Percentiles rank a stretch among this genome's conserved stretches.
Evolutionary conservation across 1,139 yeast genomes (phyloP).

Genomic region (Kodamaea suecica): DNA sequence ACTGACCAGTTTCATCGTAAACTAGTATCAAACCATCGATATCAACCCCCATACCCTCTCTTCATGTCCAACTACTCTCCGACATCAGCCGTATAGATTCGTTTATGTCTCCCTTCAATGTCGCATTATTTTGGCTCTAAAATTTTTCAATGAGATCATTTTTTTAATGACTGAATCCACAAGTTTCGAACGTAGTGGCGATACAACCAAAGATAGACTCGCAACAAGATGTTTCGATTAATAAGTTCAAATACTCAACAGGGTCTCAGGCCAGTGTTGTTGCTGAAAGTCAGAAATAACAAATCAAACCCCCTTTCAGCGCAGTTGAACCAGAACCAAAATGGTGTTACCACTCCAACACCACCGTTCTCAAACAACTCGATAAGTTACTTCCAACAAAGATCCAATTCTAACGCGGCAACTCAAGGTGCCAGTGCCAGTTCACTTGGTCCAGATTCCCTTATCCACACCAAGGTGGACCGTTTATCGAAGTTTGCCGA

Average conservation of each 20-base stretch:
- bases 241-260: constrained; percentile 35
- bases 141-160: too few species aligned
- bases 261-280: constrained; percentile 38
- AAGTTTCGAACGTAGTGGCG: constrained; percentile 5
- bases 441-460: background rate
- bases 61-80: too few species aligned
- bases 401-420: constrained; percentile 7
- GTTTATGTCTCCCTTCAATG: too few species aligned
- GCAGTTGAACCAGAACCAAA: constrained; percentile 3
- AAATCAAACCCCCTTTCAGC: constrained; percentile 14
- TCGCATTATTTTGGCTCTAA: too few species aligned
- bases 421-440: background rate
- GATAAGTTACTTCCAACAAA: constrained; percentile 8
- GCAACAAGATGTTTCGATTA: constrained; percentile 36
- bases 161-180: too few species aligned
- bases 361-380: constrained; percentile 1
- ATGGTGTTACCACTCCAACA: constrained; percentile 1
- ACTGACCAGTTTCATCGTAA: too few species aligned
- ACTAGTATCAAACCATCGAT: too few species aligned
- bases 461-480: constrained; percentile 3
- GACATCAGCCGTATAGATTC: too few species aligned
- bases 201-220: background rate
- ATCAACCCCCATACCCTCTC: too few species aligned
- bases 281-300: constrained; percentile 39
- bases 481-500: constrained; percentile 8